Conservation (phyloP, 371 early-diverging fungal species). For the Mucor racemosus region DNA sequence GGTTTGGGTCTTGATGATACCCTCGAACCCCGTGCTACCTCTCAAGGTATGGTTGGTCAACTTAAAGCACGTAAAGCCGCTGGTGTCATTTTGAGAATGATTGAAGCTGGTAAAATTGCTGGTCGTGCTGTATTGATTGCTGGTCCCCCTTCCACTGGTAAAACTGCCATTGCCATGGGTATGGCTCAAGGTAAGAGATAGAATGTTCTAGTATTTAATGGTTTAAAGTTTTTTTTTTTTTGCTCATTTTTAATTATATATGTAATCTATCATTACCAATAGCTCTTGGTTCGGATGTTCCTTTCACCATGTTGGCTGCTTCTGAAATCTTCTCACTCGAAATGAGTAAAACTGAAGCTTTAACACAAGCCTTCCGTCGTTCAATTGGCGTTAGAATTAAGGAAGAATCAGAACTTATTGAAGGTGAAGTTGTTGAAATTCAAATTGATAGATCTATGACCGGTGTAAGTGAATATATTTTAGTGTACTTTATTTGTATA, state of each 20-base stretch:
- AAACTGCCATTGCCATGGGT: conserved; percentile 95
- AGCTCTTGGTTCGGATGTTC: conserved; percentile 93
- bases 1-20: conserved; percentile 92
- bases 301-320: conserved; percentile 95
- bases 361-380: conserved; percentile 97
- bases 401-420: conserved; percentile 97
- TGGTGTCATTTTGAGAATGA: conserved; percentile 93
- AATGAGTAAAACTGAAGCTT: conserved; percentile 98
- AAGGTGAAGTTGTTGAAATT: conserved; percentile 99
- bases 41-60: conserved; percentile 99
- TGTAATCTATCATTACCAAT: background rate
- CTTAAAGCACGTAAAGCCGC: conserved; percentile 94
- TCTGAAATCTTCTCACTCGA: conserved; percentile 98
- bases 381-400: conserved; percentile 98
- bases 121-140: conserved; percentile 97
- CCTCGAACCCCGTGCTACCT: conserved; percentile 80
- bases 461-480: conserved; percentile 64
- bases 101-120: conserved; percentile 95
- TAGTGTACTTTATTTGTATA: no score
- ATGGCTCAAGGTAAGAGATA: conserved; percentile 70
- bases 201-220: background rate
- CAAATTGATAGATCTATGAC: conserved; percentile 94
- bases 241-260: background rate
- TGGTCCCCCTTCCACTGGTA: conserved; percentile 98
- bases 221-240: no score